Evolutionary conservation across 306 rosid genomes (phyloP), one percentile per base, ranked within the genome.

Genomic region (Glycine tomentella): DNA sequence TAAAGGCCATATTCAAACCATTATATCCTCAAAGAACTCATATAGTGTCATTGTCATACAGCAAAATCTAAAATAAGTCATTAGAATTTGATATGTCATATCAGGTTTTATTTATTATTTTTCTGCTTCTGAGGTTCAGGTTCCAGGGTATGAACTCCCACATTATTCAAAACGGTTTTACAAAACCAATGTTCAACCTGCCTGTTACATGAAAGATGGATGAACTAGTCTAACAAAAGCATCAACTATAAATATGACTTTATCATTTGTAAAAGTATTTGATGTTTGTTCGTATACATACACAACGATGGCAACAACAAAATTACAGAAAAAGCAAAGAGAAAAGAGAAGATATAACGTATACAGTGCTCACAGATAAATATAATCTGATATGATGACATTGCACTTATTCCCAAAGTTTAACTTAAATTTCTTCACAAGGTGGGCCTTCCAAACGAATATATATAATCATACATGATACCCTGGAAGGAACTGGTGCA

Each of bases 401-500:
- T 14, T 50, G 5, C 45, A 62, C 44, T 72, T 56, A 69, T 50
- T 74, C 55, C 33, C 77, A 50, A 62, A 79, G n/a, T 40, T 50
- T 68, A 8, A 34, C 77, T 64, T 76, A 80, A 51, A 65, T 69
- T 51, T 71, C 67, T 63, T 56, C 81, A 59, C 86, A 87, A 78
- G 90, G 90, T 17, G 97, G 95, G 16, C 88, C 92, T 90, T 93
- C 98, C 9, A 93, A 75, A 80, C 98, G 90, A 57, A 91, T 80
- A n/a, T n/a, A n/a, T n/a, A 74, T 93, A 93, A 67, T 93, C 98
- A 73, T 93, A 93, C 98, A 93, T 84, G 34, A 91, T 69, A 11
- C 97, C 98, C 45, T 75, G 76, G 55, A 90, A 93, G 61, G 87
- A 57, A 53, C 64, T 46, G 38, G 8, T 15, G 33, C 80, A 58